phyloP scores from a whole-genome alignment of 768 basidiomycete species.

The Xerocomus potaroensis region DNA sequence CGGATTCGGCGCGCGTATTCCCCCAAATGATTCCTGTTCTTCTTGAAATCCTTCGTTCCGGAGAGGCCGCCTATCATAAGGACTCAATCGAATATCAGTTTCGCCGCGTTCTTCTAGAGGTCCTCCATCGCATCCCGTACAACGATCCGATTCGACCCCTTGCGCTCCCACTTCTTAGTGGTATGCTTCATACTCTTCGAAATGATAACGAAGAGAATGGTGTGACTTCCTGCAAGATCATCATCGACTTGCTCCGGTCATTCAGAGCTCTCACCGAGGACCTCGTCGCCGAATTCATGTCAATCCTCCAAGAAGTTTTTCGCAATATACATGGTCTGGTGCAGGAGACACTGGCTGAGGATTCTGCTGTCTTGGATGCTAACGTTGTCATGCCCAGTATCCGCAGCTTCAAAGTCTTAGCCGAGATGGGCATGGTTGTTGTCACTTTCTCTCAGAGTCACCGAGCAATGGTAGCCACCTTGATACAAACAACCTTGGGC shows the following conservation, averaged over 20 bases:
- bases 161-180: conserved; percentile 60
- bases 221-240: conserved; percentile 80
- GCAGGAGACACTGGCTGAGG: conserved; percentile 67
- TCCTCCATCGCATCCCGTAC: conserved; percentile 81
- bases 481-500: conserved; percentile 65
- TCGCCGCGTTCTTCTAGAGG: conserved; percentile 83
- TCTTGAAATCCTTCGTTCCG: conserved; percentile 65
- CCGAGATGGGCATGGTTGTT: conserved; percentile 90
- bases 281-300: conserved; percentile 71
- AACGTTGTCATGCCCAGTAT: conserved; percentile 64
- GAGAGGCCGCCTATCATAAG: conserved; percentile 62
- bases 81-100: conserved; percentile 74
- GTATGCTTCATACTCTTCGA: conserved; percentile 80
- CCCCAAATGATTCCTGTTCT: conserved; percentile 71
- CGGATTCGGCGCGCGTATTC: conserved; percentile 65
- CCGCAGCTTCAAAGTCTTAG: conserved; percentile 88
- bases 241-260: conserved; percentile 82
- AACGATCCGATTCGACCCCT: conserved; percentile 74
- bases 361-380: conserved; percentile 51
- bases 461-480: conserved; percentile 55
- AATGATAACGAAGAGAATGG: conserved; percentile 97
- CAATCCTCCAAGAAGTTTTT: conserved; percentile 75
- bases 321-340: conserved; percentile 70
- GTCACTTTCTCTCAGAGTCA: conserved; percentile 87
- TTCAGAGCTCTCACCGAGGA: conserved; percentile 72